A percentile compares a stretch with the other conserved stretches of the same genome.
These are phyloP conservation scores for Ormosia emarginata DNA, from an alignment of 306 rosid species.

Conservation along the genomic window DNA sequence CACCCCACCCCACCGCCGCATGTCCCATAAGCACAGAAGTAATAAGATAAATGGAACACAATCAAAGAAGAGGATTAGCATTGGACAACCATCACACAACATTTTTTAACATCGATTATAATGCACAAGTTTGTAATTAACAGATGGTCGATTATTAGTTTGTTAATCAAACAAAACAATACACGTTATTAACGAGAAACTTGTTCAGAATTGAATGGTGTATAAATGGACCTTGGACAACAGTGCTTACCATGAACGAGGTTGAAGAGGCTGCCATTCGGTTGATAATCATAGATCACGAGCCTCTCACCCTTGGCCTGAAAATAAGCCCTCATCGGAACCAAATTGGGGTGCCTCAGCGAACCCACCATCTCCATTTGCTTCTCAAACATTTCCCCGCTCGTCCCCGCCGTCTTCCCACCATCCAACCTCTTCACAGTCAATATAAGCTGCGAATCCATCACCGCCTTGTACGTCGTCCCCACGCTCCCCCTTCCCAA, in stretches of 20 bases:
- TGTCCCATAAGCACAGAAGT: neutral
- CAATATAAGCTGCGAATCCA: constrained; percentile 53
- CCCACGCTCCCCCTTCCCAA: constrained; percentile 82
- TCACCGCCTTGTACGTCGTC: constrained; percentile 85
- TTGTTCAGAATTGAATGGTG: too few species aligned
- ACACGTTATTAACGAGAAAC: too few species aligned
- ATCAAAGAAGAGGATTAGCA: too few species aligned
- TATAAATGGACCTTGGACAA: too few species aligned
- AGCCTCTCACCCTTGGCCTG: constrained; percentile 91
- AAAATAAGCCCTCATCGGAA: constrained; percentile 72
- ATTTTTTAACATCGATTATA: too few species aligned
- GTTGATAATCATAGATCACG: constrained; percentile 74
- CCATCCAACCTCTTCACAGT: constrained; percentile 92
- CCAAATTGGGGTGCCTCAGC: constrained; percentile 83
- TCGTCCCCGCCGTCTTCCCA: constrained; percentile 43
- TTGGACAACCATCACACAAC: too few species aligned
- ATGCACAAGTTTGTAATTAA: too few species aligned
- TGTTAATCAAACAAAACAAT: too few species aligned
- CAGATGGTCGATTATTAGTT: too few species aligned
- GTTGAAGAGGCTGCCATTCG: constrained; percentile 86
- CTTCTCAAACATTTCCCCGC: constrained; percentile 53
- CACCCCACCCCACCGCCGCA: constrained; percentile 2
- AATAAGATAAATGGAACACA: neutral
- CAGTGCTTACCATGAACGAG: constrained; percentile 72
- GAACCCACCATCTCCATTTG: constrained; percentile 67